Evolutionary conservation across 768 basidiomycete genomes (phyloP).

Genomic region (Gloeophyllum trabeum): DNA sequence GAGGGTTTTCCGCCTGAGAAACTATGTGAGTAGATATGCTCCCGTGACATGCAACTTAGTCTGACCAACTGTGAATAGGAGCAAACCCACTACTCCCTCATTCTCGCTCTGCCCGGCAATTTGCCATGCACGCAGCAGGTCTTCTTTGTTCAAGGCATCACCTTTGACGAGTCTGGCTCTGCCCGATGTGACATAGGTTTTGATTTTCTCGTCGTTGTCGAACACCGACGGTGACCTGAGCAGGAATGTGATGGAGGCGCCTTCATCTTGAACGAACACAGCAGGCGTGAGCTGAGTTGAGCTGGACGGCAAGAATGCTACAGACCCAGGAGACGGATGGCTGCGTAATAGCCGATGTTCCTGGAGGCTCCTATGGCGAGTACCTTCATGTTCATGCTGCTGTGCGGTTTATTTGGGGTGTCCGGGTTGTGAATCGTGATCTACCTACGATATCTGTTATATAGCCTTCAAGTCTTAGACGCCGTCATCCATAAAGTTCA

Average conservation of each 20-base stretch:
- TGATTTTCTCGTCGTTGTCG: constrained; percentile 40
- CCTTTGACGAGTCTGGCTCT: constrained; percentile 46
- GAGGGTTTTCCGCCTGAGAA: constrained; percentile 31
- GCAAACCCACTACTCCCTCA: constrained; percentile 30
- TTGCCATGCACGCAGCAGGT: constrained; percentile 42
- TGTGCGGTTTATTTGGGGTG: not conserved
- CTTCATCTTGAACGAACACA: constrained; percentile 29
- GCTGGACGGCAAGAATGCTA: not conserved
- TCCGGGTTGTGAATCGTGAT: too few species aligned
- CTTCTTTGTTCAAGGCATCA: constrained; percentile 42
- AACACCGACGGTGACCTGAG: constrained; percentile 42
- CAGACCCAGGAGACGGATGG: constrained; percentile 19
- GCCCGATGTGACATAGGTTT: constrained; percentile 35
- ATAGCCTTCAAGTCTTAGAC: too few species aligned
- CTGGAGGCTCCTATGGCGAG: constrained; percentile 25
- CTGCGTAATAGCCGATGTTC: constrained; percentile 25
- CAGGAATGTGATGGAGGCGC: constrained; percentile 52
- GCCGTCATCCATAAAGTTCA: too few species aligned
- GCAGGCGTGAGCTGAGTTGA: not conserved
- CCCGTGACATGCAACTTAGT: too few species aligned
- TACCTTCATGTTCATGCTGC: constrained; percentile 15
- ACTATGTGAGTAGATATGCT: not conserved
- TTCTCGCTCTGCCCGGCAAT: constrained; percentile 21
- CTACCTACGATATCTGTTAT: too few species aligned
- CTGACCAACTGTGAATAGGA: constrained; percentile 63